These are phyloP conservation scores for Karstenula rhodostoma DNA, from an alignment of 2,329 filamentous ascomycete genomes.

Conservation along the genomic window DNA sequence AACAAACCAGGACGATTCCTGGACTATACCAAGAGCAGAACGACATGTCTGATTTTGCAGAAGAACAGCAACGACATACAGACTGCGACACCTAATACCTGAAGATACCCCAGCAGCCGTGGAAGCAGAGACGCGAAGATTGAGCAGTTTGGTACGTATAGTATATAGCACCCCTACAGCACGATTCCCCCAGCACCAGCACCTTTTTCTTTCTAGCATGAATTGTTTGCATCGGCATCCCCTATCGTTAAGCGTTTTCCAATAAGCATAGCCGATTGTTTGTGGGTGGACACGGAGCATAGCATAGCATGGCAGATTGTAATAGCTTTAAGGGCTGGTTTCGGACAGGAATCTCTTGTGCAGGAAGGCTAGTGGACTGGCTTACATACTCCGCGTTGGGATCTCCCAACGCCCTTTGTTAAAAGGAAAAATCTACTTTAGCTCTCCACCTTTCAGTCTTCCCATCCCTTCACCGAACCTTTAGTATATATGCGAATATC, in stretches of 20 bases:
- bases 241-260: background rate
- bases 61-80: background rate
- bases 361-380: background rate
- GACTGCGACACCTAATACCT: background rate
- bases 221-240: background rate
- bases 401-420: too few species aligned
- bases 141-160: background rate
- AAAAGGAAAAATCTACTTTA: background rate
- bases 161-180: background rate
- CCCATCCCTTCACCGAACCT: constrained; percentile 19
- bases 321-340: background rate
- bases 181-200: background rate
- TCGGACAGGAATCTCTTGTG: background rate
- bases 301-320: constrained; percentile 7
- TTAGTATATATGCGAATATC: constrained; percentile 19
- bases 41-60: background rate
- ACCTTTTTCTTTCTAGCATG: background rate
- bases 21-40: background rate
- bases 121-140: background rate
- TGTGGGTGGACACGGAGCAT: background rate
- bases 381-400: background rate
- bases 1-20: background rate
- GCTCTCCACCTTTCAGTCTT: constrained; percentile 11
- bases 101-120: constrained; percentile 8
- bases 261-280: constrained; percentile 1